Conservation (phyloP, 225 moss, liverwort and hornwort species). For the Lunularia cruciata region DNA sequence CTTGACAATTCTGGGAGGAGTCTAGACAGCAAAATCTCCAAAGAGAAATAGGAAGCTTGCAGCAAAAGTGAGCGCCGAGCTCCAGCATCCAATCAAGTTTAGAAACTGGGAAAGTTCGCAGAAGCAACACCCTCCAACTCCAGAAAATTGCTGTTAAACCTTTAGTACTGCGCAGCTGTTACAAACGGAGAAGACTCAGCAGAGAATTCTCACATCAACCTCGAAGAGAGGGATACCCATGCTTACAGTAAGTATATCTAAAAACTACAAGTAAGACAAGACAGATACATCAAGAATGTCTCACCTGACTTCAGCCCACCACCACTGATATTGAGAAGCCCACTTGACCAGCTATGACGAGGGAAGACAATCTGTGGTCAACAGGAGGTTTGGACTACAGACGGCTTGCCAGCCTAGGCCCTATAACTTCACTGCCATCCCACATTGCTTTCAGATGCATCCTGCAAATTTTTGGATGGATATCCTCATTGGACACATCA, state of each 20-base stretch:
- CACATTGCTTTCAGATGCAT: constrained; percentile 1
- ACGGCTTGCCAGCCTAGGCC: constrained; percentile 3
- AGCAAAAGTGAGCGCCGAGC: background rate
- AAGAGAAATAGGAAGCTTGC: background rate
- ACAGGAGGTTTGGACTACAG: background rate
- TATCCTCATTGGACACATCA: background rate
- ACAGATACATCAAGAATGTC: constrained; percentile 1
- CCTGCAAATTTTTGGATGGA: background rate
- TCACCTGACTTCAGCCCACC: constrained; percentile 24
- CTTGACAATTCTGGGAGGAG: background rate
- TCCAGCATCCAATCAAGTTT: constrained; percentile 13
- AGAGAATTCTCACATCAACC: background rate
- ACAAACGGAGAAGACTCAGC: background rate
- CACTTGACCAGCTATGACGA: constrained; percentile 5
- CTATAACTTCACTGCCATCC: constrained; percentile 9
- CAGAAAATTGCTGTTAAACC: background rate
- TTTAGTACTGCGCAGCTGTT: background rate
- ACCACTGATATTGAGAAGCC: constrained; percentile 10
- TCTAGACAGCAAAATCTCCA: background rate
- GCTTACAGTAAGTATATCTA: background rate
- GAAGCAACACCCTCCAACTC: constrained; percentile 17
- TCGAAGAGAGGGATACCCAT: background rate
- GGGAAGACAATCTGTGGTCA: constrained; percentile 2
- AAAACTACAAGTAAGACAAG: background rate
- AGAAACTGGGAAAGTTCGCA: background rate